A percentile compares a stretch with the other conserved stretches of the same genome.
Conservation (phyloP, 805 yeast species). For the Saturnispora hagleri region DNA sequence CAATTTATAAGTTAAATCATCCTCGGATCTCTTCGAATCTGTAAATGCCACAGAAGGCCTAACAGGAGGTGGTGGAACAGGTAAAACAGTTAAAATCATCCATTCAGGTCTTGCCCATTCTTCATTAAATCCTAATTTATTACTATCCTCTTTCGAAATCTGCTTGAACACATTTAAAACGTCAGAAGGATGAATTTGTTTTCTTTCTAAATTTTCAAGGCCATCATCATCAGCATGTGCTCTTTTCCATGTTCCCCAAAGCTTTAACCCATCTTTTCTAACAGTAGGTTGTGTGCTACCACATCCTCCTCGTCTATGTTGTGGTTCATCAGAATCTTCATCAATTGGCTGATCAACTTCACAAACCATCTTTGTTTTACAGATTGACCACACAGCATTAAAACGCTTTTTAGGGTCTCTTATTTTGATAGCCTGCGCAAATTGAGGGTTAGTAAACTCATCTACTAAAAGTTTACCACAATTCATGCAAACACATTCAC, state of each 20-base stretch:
- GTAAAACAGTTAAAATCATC: slow-evolving; percentile 94
- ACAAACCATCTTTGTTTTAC: slow-evolving; percentile 90
- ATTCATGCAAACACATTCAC: slow-evolving; percentile 97
- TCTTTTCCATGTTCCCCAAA: slow-evolving; percentile 98
- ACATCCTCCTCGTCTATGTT: slow-evolving; percentile 79
- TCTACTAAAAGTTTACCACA: slow-evolving; percentile 92
- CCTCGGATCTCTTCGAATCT: slow-evolving; percentile 97
- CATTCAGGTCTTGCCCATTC: slow-evolving; percentile 98
- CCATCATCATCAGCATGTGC: slow-evolving; percentile 68
- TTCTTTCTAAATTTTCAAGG: slow-evolving; percentile 77
- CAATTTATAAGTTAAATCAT: slow-evolving; percentile 93
- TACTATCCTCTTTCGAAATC: slow-evolving; percentile 76
- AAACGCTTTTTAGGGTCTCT: slow-evolving; percentile 94
- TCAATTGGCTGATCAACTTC: slow-evolving; percentile 79
- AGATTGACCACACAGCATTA: slow-evolving; percentile 91
- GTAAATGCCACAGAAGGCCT: slow-evolving; percentile 97
- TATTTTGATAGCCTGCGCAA: slow-evolving; percentile 81
- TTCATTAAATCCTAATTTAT: slow-evolving; percentile 78
- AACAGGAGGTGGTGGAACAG: slow-evolving; percentile 99
- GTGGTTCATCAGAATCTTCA: slow-evolving; percentile 31
- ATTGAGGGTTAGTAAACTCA: slow-evolving; percentile 61
- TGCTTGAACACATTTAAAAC: slow-evolving; percentile 87
- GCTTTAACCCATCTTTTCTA: slow-evolving; percentile 90
- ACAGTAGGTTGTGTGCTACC: slow-evolving; percentile 95
- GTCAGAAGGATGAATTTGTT: slow-evolving; percentile 81